Evolutionary conservation across 2,329 filamentous ascomycete species (phyloP), one percentile per base, ranked within the genome.

Genomic region (Ophiostoma australiae): DNA sequence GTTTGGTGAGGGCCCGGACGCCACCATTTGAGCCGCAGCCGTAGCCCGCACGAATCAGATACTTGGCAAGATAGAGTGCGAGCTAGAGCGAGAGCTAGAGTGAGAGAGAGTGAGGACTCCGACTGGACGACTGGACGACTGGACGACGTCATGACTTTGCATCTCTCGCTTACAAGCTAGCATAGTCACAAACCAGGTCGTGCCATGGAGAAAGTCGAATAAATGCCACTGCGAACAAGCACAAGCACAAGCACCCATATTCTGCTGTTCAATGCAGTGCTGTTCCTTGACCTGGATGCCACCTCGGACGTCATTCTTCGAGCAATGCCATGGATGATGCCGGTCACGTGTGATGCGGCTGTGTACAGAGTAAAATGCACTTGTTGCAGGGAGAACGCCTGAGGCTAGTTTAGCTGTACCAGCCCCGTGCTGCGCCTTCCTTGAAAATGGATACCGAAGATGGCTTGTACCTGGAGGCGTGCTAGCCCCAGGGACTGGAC

Each of bases 391-490:
- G 10, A 58, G n/a, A 58, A 58, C 23, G 52, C 52, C 52, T 58
- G 13, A 11, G 15, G 23, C n/a, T 23, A 27, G n/a, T 20, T 11
- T 48, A 11, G n/a, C 5, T 23, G 11, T 27, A 11, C 52, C 52
- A 58, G 23, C 52, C 52, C 52, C 52, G 52, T 58, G 52, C 52
- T 58, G 52, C 52, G 52, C 52, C 52, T 58, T 58, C 52, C 52
- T 58, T 58, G 52, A 58, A 58, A 58, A 58, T 58, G 52, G 52
- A 58, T 58, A 58, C 52, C 27, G 27, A 58, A 58, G 31, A 58
- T 58, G 52, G 52, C 27, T 31, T 31, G 27, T 31, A 31, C 27
- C 27, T 31, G 27, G 27, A 31, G 27, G 27, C 3, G 27, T 31
- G 27, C 27, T 31, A 31, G 27, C 27, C 27, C 27, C 27, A 31